A percentile compares a stretch with the other conserved stretches of the same genome.
These are phyloP conservation scores for Colletotrichum eleusines DNA, from an alignment of 2,329 filamentous ascomycete species.

Conservation along the genomic window DNA sequence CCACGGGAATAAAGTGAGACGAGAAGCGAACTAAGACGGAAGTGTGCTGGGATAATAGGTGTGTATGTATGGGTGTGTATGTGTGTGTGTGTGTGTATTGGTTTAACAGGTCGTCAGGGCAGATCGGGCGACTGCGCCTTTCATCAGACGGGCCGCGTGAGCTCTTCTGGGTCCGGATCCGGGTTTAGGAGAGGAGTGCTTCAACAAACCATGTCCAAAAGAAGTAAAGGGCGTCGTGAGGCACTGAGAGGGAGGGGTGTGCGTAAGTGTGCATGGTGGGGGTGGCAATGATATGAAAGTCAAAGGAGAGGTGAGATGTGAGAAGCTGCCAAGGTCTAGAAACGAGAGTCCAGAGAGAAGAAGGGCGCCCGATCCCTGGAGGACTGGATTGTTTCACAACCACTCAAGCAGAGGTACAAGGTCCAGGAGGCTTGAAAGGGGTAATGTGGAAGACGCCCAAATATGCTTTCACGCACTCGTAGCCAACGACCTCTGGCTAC, in stretches of 20 bases:
- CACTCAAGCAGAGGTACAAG: conserved; percentile 9
- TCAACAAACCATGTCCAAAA: conserved; percentile 14
- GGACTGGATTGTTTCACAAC: conserved; percentile 27
- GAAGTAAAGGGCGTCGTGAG: conserved; percentile 11
- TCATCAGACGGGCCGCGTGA: conserved; percentile 29
- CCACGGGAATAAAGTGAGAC: conserved; percentile 29
- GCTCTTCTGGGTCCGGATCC: not conserved
- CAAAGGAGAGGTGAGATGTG: conserved; percentile 7
- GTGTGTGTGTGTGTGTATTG: not conserved
- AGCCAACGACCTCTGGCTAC: not conserved
- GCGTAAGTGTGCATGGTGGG: not conserved
- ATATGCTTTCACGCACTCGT: conserved; percentile 17
- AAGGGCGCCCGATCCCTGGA: conserved; percentile 23
- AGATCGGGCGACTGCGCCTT: conserved; percentile 27
- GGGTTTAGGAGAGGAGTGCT: not conserved
- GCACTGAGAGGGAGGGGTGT: not conserved
- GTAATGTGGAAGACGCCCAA: conserved; percentile 11
- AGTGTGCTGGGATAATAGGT: conserved; percentile 3
- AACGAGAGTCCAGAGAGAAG: not conserved
- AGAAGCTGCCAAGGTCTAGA: conserved; percentile 18
- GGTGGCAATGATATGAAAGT: conserved; percentile 13
- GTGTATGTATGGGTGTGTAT: too few relatives aligned
- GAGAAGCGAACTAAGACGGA: conserved; percentile 9
- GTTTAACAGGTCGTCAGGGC: not conserved
- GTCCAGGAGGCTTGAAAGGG: not conserved